Base-by-base conservation (phyloP, 148 eudicot species). In the Cornus suecica region DNA sequence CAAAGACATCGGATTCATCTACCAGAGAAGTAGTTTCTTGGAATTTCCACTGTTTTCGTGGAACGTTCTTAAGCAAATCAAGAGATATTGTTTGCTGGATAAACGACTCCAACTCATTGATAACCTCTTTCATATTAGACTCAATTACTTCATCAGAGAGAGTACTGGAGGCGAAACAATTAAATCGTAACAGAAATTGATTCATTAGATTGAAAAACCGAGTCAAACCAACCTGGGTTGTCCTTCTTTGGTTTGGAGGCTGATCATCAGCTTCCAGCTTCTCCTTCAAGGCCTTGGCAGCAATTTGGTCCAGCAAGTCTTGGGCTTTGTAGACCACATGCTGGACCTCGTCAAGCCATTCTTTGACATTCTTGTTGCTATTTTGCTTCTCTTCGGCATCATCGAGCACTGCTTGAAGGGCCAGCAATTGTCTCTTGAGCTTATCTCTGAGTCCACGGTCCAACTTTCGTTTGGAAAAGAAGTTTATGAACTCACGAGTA, bases 301-400 rank as follows among this genome's bases (percentile, higher is more conserved):
- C 78, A 30, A 77, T 10, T 18, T 68, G 75, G 29, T 69, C 74
- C 64, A 72, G 29, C 22, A 72, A 26, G 73, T 78, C 86, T 14
- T 76, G 80, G 0, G 71, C 64, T 13, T 72, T 52, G 68, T 68
- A 79, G 14, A 61, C 69, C 6, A 58, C 65, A 72, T 48, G 70
- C 67, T 73, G 68, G 5, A 76, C 72, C 54, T 73, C 75, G 8
- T 45, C 41, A 24, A 83, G 71, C 85, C 85, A 83, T 8, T 45
- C 8, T 51, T 42, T 76, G 29, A 79, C 69, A 32, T 34, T 16
- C 24, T 14, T 10, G 15, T 41, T 25, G 13, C 8, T 56, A 41
- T 51, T 41, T 58, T 73, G 72, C 30, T 68, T 62, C 1, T 23
- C 26, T 58, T 79, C 78, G 6, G 82, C 82, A 32, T 73, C 75